These are phyloP conservation scores for Malassezia yamatoensis DNA, from an alignment of 1,284 basidiomycete species.

Conservation along the genomic window DNA sequence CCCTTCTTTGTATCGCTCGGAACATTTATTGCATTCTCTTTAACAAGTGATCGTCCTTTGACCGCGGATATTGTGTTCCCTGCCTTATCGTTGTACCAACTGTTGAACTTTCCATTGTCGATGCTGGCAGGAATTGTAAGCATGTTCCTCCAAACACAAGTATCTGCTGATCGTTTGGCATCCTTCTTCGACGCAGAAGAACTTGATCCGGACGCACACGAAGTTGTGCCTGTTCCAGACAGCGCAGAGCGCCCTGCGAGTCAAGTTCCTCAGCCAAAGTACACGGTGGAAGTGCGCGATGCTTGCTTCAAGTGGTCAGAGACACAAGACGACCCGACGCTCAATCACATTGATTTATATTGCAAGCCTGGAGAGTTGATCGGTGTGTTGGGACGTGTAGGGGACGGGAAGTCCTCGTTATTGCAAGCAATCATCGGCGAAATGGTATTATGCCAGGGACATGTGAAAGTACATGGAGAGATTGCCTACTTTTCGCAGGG, in stretches of 20 bases:
- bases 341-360: constrained; percentile 65
- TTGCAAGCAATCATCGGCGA: constrained; percentile 63
- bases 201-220: constrained; percentile 53
- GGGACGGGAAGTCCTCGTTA: constrained; percentile 65
- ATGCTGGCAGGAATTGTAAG: constrained; percentile 61
- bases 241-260: neutral
- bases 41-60: constrained; percentile 61
- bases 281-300: constrained; percentile 50
- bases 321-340: constrained; percentile 43
- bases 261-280: neutral
- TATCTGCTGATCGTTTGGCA: constrained; percentile 70
- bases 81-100: constrained; percentile 80
- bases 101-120: constrained; percentile 75
- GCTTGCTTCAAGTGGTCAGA: constrained; percentile 58
- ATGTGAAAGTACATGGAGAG: constrained; percentile 59
- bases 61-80: constrained; percentile 91
- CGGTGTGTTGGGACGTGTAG: constrained; percentile 77
- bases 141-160: constrained; percentile 58
- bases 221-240: constrained; percentile 1
- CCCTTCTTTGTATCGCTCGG: constrained; percentile 59
- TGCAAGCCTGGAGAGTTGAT: constrained; percentile 77
- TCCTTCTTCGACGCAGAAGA: constrained; percentile 69
- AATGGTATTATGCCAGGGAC: constrained; percentile 68
- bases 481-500: constrained; percentile 83
- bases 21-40: constrained; percentile 71